phyloP scores from a whole-genome alignment of 1,139 yeast species.

The Yamadazyma pseudoaaseri region DNA sequence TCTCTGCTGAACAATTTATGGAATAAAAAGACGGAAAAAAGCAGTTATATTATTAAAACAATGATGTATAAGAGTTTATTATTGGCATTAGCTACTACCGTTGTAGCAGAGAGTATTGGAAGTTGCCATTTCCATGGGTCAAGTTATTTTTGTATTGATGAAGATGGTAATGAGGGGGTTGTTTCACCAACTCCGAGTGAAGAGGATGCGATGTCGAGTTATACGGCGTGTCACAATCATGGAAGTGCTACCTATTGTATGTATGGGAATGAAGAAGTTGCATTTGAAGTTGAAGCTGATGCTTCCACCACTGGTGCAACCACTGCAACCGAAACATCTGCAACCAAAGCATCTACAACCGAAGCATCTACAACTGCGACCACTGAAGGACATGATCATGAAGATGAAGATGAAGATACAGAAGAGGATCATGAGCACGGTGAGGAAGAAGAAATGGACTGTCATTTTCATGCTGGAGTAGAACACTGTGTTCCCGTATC shows the following conservation, averaged over 20 bases:
- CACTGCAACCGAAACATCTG: background rate
- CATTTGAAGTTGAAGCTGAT: conserved; percentile 20
- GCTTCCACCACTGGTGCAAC: conserved; percentile 6
- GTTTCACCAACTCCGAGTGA: conserved; percentile 22
- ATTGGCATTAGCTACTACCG: conserved; percentile 28
- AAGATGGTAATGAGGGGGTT: conserved; percentile 27
- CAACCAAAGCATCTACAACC: too few species aligned
- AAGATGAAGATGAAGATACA: conserved; percentile 1
- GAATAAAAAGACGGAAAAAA: too few species aligned
- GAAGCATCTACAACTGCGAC: conserved; percentile 1
- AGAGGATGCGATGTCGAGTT: conserved; percentile 20
- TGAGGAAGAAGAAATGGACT: conserved; percentile 17
- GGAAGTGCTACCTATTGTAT: conserved; percentile 24
- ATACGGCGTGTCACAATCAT: conserved; percentile 30
- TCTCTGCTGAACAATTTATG: too few species aligned
- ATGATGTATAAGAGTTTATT: conserved; percentile 17
- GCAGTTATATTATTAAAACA: too few species aligned
- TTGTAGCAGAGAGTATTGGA: conserved; percentile 5
- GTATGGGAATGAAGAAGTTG: conserved; percentile 21
- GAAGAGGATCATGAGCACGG: conserved; percentile 1
- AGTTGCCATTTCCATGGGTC: conserved; percentile 31
- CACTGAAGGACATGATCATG: background rate
- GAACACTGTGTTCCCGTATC: conserved; percentile 29
- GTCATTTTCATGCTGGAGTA: conserved; percentile 42
- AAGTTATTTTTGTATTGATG: conserved; percentile 24